Base-by-base conservation (phyloP, 768 basidiomycete genomes). In the Trichaptum fuscoviolaceum region DNA sequence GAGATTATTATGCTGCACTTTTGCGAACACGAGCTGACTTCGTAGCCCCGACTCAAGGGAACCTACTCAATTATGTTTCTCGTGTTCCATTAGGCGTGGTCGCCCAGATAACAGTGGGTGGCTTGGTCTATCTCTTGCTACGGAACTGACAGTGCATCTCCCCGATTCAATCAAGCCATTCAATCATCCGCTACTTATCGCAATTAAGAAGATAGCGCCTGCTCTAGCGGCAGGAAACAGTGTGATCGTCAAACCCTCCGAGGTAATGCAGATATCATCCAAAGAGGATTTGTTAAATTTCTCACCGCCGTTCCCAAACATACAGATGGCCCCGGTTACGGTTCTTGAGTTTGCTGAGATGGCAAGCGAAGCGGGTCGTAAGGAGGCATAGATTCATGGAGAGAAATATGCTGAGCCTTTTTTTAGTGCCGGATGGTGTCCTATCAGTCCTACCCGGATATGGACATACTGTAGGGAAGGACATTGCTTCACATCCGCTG, bases 131-230 rank as follows among this genome's bases (percentile, higher is more conserved):
- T 23, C 35, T 63, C 18, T 12, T 17, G 25, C 24, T 61, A 61
- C 42, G 42, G 42, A 20, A 63, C 52, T 63, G 64, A 63, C 26
- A 23, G 20, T 57, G 23, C 8, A 20, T 63, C 17, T 42, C 58
- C 9, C 35, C 30, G 4, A 36, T 65, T 1, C 63, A 36, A 67
- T 63, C 18, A 68, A 93, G 90, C 91, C 93, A 1, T 95, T 94
- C 75, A 95, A 95, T 70, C 93, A 95, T 69, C 93, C 93, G 0
- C 78, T 95, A n/a, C 75, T 95, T 36, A 95, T 95, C 68, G 91
- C 92, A 1, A 74, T 95, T 64, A 95, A 95, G 81, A 95, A 95
- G 77, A 89, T 95, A 65, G 91, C 89, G 0, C 91, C 91, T 6
- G 92, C 91, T 0, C 79, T 95, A 27, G 93, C 93, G 58, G 90